A percentile compares a stretch with the other conserved stretches of the same genome.
Evolutionary conservation across 352 stramenopile genomes (phyloP).

Genomic region (Saprolegnia diclina): DNA sequence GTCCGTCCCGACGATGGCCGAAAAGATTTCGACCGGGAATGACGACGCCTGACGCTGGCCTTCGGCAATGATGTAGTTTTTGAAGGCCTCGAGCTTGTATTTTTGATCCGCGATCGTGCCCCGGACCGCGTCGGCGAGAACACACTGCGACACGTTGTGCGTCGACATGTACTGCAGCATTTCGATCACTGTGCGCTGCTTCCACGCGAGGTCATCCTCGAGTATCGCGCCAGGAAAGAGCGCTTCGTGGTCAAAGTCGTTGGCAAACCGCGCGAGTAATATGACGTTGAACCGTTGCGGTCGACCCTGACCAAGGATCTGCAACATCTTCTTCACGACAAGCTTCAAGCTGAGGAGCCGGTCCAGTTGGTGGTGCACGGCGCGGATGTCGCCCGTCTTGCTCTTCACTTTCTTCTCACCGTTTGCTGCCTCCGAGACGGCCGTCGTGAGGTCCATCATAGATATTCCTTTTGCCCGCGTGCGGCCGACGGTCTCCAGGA

Average conservation of each 20-base stretch:
- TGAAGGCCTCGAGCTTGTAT: slow-evolving; percentile 15
- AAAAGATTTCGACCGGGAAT: slow-evolving; percentile 23
- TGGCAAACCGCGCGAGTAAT: slow-evolving; percentile 7
- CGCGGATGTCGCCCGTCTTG: slow-evolving; percentile 19
- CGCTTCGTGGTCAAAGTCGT: slow-evolving; percentile 1
- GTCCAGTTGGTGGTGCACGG: slow-evolving; percentile 20
- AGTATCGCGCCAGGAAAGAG: not conserved
- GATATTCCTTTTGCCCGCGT: slow-evolving; percentile 8
- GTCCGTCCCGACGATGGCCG: slow-evolving; percentile 4
- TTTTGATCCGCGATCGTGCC: not conserved
- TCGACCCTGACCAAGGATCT: not conserved
- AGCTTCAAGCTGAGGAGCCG: slow-evolving; percentile 16
- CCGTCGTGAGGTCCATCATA: slow-evolving; percentile 16
- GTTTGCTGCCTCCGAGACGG: not conserved
- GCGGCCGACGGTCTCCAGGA: slow-evolving; percentile 15
- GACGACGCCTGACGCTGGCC: not conserved
- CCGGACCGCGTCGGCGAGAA: slow-evolving; percentile 9
- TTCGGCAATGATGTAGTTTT: slow-evolving; percentile 24
- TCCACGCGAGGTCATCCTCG: slow-evolving; percentile 14
- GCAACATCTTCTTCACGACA: slow-evolving; percentile 24
- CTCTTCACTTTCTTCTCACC: not conserved
- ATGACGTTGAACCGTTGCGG: slow-evolving; percentile 21
- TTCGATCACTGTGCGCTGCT: slow-evolving; percentile 3
- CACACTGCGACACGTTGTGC: slow-evolving; percentile 7
- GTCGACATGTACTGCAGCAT: slow-evolving; percentile 1